Evolutionary conservation across 306 rosid genomes (phyloP).

Genomic region (Corylus avellana): DNA sequence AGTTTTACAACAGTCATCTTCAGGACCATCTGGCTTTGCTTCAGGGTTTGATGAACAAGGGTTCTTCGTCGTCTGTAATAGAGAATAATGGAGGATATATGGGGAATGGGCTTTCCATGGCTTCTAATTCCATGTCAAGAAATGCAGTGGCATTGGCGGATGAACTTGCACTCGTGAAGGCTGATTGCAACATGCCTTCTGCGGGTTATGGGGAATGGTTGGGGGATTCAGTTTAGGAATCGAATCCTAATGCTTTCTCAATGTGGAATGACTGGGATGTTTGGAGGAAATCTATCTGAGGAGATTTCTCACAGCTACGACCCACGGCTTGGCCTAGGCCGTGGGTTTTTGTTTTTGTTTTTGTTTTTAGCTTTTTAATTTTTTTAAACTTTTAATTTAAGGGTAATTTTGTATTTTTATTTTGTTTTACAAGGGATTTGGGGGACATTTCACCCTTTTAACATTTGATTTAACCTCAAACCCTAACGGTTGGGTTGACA

Average conservation of each 20-base stretch:
- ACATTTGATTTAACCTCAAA: too few species aligned
- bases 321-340: too few species aligned
- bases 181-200: constrained; percentile 73
- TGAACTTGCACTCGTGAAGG: constrained; percentile 70
- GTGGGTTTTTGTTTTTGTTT: too few species aligned
- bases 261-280: constrained; percentile 69
- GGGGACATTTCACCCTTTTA: too few species aligned
- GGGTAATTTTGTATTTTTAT: too few species aligned
- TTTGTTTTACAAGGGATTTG: too few species aligned
- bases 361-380: too few species aligned
- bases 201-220: constrained; percentile 73
- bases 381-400: too few species aligned
- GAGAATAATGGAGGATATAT: constrained; percentile 45
- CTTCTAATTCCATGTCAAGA: constrained; percentile 34
- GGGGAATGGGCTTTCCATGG: constrained; percentile 48
- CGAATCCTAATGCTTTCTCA: constrained; percentile 56
- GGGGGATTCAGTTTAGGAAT: constrained; percentile 51
- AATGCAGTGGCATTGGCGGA: constrained; percentile 42
- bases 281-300: too few species aligned
- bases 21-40: constrained; percentile 76
- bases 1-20: constrained; percentile 50
- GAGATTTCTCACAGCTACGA: too few species aligned
- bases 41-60: constrained; percentile 71
- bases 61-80: constrained; percentile 49
- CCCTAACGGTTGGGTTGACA: too few species aligned